Percentiles rank a stretch among this genome's conserved stretches.
Conservation (phyloP, 768 basidiomycete species). For the Omphalotus guepiniiformis region DNA sequence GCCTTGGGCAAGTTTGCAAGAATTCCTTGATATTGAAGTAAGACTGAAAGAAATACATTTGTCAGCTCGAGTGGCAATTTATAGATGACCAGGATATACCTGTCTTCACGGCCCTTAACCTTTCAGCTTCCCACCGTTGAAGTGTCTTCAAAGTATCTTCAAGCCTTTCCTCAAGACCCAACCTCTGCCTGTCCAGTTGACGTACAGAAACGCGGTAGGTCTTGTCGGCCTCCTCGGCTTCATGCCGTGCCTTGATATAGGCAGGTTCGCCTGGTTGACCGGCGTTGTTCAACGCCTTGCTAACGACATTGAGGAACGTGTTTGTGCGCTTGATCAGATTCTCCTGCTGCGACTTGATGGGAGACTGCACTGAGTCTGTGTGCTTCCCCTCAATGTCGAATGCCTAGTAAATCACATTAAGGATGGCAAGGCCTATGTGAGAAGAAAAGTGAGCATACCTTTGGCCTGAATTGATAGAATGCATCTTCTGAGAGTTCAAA, state of each 20-base stretch:
- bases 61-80: not conserved
- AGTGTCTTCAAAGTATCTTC: conserved; percentile 78
- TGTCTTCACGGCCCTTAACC: conserved; percentile 80
- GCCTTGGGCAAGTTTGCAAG: conserved; percentile 67
- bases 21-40: conserved; percentile 85
- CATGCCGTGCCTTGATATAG: conserved; percentile 65
- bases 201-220: conserved; percentile 77
- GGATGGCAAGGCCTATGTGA: not conserved
- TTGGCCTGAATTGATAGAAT: conserved; percentile 80
- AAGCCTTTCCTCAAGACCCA: conserved; percentile 80
- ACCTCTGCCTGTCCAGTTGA: conserved; percentile 78
- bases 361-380: conserved; percentile 16
- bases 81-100: conserved; percentile 35
- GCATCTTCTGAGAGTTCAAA: conserved; percentile 78
- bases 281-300: conserved; percentile 62
- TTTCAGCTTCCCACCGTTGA: conserved; percentile 83
- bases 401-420: conserved; percentile 34
- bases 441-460: conserved; percentile 38
- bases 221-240: conserved; percentile 80
- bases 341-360: conserved; percentile 31
- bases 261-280: conserved; percentile 54
- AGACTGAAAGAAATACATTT: conserved; percentile 39
- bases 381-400: conserved; percentile 50
- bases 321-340: conserved; percentile 66
- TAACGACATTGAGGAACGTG: conserved; percentile 65